Evolutionary conservation across 1,284 basidiomycete genomes (phyloP), one percentile per base, ranked within the genome.

Genomic region (Sporisorium sorghi): DNA sequence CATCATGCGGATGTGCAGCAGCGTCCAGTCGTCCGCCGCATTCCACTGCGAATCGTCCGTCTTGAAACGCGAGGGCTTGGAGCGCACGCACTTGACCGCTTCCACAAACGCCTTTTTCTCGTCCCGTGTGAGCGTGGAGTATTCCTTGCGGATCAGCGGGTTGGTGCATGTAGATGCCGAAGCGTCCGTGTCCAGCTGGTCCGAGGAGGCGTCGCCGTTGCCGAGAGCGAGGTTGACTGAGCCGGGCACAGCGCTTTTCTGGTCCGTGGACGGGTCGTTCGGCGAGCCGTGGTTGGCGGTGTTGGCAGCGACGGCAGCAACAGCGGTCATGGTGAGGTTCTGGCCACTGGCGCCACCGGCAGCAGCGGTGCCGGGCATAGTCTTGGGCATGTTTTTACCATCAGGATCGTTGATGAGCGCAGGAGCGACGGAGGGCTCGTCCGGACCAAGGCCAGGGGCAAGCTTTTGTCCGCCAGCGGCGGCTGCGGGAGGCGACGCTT

Each of bases 1-100:
- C 12, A 73, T 44, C 71, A 73, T 73, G 0, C 61, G 71, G 14
- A 73, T 61, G 48, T 73, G 71, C 15, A 73, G n/a, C 0, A 73
- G 51, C 28, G 65, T 63, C 64, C 64, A 73, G 17, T 73, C 71
- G 26, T 73, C 71, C 3, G 35, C 52, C 0, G 56, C 60, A 23
- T 69, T 73, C 60, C 56, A 63, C 2, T 30, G 33, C 0, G 58
- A 35, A 5, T 11, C 5, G 10, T 46, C 46, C 5, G 61, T 47
- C 2, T 32, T 32, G 49, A 58, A 74, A 2, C 72, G 66, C 2
- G 66, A 65, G 0, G 72, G 72, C n/a, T 74, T 69, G n/a, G 35
- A 4, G 21, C 59, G 62, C 0, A 74, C 55, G 35, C 66, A 74
- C 35, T 62, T 69, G 26, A 74, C 14, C 5, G 72, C 72, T 6